Percentiles rank a stretch among this genome's conserved stretches.
Evolutionary conservation across 2,329 filamentous ascomycete genomes (phyloP).

Genomic region (Cercospora janseana): DNA sequence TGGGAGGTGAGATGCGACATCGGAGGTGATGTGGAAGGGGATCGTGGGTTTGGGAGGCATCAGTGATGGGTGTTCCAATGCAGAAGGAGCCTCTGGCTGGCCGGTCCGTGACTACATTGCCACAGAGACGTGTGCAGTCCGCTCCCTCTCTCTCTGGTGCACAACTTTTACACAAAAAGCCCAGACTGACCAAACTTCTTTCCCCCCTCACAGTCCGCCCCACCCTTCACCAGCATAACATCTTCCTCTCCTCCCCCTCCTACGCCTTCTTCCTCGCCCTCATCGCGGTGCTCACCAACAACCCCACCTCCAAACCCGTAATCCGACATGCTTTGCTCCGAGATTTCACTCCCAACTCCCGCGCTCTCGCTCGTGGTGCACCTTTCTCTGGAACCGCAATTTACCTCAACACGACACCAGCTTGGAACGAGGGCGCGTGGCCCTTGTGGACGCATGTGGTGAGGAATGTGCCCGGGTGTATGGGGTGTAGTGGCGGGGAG

Average conservation of each 20-base stretch:
- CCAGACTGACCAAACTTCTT: too few relatives aligned
- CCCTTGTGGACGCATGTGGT: conserved; percentile 22
- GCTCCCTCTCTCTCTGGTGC: too few relatives aligned
- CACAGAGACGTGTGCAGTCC: too few relatives aligned
- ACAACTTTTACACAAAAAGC: too few relatives aligned
- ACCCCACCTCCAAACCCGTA: not conserved
- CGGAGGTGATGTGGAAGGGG: too few relatives aligned
- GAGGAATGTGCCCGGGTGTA: conserved; percentile 17
- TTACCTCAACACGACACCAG: conserved; percentile 14
- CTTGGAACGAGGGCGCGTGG: conserved; percentile 20
- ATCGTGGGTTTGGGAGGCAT: too few relatives aligned
- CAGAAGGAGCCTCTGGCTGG: too few relatives aligned
- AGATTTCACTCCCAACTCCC: conserved; percentile 16
- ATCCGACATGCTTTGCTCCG: conserved; percentile 14
- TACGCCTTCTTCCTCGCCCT: conserved; percentile 7
- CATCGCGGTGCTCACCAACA: conserved; percentile 5
- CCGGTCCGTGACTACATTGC: too few relatives aligned
- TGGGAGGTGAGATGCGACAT: too few relatives aligned
- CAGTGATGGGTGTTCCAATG: too few relatives aligned
- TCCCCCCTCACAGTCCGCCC: conserved; percentile 17
- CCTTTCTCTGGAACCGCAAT: conserved; percentile 20
- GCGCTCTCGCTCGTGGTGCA: conserved; percentile 16
- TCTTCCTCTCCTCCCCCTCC: conserved; percentile 11
- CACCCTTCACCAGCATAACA: conserved; percentile 12
- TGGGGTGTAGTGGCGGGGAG: conserved; percentile 16